Base-by-base conservation (phyloP, 495 filamentous ascomycete genomes). In the Penicillium ucsense region DNA sequence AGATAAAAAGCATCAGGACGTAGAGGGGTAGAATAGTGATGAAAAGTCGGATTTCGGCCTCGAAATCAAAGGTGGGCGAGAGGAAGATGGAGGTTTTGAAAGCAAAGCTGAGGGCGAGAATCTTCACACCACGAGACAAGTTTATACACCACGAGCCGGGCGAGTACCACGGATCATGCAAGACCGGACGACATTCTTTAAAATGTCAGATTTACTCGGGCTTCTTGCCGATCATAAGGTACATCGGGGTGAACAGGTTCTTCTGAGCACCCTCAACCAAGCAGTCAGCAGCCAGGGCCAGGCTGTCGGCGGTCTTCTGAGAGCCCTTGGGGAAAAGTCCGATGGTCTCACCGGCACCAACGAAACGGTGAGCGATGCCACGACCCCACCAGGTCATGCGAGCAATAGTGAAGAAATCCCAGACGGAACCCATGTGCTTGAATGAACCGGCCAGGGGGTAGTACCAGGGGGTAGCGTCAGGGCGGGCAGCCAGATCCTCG, bases 201-300 rank as follows among this genome's bases (percentile, higher is more conserved):
- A 6, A 10, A 31, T n/a, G 5, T 11, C 40, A 30, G 9, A 38
- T 59, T 63, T 71, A 74, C 64, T 71, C 64, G 39, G 91, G 88
- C 75, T 98, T 98, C 70, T 89, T 80, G 35, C 79, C 92, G 47
- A 98, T 82, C 92, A 98, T 96, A 64, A 98, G 72, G 74, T 96
- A 97, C 92, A 98, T 98, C 35, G 92, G 92, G 0, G 92, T 98
- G 73, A 98, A 98, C 11, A 98, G 77, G 62, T 95, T 86, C 77
- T 88, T 80, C 76, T 86, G 83, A 35, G 81, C 92, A 68, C 92
- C 92, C 39, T 84, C 88, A 5, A 95, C 92, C 45, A 98, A 74
- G 51, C 81, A 85, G 64, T 97, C 94, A 28, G 79, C 92, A 12
- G 86, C 92, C 48, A 81, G 48, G 7, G 84, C 89, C 51, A 98